Evolutionary conservation across 768 basidiomycete species (phyloP).

Genomic region (Termitomyces sp.): DNA sequence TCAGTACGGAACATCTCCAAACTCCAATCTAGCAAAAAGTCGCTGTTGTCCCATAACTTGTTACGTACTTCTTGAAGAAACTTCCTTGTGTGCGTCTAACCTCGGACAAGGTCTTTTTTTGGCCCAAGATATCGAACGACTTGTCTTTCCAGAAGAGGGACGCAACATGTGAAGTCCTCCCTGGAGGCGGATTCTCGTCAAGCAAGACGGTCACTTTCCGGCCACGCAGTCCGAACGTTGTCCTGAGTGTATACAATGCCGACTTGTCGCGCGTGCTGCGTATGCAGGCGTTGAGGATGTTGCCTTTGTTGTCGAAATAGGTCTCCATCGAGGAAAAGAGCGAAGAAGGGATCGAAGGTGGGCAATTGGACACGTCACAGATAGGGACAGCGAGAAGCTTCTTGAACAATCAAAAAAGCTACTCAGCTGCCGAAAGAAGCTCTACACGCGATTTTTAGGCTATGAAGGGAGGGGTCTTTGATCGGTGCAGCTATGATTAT

Average conservation of each 20-base stretch:
- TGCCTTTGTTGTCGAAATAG: slow-evolving; percentile 45
- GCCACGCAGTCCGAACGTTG: slow-evolving; percentile 37
- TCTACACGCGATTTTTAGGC: neutral
- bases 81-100: slow-evolving; percentile 34
- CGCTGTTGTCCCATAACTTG: neutral
- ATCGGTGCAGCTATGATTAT: neutral
- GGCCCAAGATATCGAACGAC: slow-evolving; percentile 39
- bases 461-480: neutral
- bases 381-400: neutral
- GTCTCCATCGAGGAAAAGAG: slow-evolving; percentile 36
- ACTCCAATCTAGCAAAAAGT: neutral
- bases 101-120: slow-evolving; percentile 33
- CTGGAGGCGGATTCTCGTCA: slow-evolving; percentile 41
- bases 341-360: neutral
- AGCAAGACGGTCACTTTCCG: slow-evolving; percentile 39
- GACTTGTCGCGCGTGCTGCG: slow-evolving; percentile 39
- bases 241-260: slow-evolving; percentile 37
- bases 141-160: slow-evolving; percentile 48
- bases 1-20: neutral
- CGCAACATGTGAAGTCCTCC: slow-evolving; percentile 32
- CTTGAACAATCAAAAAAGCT: neutral
- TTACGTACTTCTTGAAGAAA: slow-evolving; percentile 30
- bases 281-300: slow-evolving; percentile 41
- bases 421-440: neutral
- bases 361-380: slow-evolving; percentile 1